Evolutionary conservation across 441 rosid species (phyloP), one percentile per base, ranked within the genome.

Genomic region (Sinapis alba): DNA sequence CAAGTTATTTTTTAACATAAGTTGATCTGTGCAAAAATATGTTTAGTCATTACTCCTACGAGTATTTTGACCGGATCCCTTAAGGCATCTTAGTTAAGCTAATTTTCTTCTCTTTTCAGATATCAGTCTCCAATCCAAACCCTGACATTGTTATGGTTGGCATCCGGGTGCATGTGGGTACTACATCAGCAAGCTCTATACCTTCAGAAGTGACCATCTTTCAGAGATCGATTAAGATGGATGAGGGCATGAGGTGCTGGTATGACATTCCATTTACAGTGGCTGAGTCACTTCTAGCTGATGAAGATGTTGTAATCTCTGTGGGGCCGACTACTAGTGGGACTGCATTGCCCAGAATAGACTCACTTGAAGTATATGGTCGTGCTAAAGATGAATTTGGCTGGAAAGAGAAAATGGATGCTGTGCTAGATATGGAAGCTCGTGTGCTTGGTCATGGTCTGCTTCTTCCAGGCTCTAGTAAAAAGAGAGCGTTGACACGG

Each of bases 371-470:
- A 87, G 95, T 95, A 43, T 93, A 97, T 84, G 99, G 99, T 47
- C 96, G 96, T 65, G 93, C 96, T 78, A 97, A 97, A 86, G 99
- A 97, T 86, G 99, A 97, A 86, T 97, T 95, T 87, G 99, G 99
- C 58, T 97, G 99, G 99, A 97, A 97, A 83, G 99, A 97, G 82
- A 95, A 95, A 79, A 90, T 95, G 91, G 98, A 95, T 83, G 90
- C 86, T 68, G 90, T 93, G 58, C 76, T 97, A 82, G 98, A 95
- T 74, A 89, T 95, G 97, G 99, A 97, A 85, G 93, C 97, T 81
- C 98, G 90, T 83, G 89, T 88, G 72, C 99, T 94, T 73, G 98
- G 98, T 74, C 86, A 89, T 79, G 89, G 87, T 81, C 86, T 96
- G 41, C 81, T 84, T 80, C 82, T 81, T 78, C 79, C 86, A 32